Evolutionary conservation across 495 filamentous ascomycete genomes (phyloP).

Genomic region (Tuber borchii): DNA sequence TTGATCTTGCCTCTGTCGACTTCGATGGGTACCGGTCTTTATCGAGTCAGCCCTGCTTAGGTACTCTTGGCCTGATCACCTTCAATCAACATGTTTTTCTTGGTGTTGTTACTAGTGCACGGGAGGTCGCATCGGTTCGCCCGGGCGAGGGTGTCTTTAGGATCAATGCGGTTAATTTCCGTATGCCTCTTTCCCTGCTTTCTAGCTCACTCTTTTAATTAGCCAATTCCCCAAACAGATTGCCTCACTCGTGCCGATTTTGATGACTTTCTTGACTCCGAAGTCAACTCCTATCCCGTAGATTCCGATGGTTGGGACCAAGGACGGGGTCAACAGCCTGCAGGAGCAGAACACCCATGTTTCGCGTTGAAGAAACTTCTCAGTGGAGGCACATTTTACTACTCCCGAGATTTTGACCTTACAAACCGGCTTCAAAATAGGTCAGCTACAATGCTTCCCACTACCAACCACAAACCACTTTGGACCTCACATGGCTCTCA

Average conservation of each 20-base stretch:
- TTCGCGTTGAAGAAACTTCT: conserved; percentile 82
- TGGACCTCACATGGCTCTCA: not conserved
- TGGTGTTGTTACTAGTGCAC: conserved; percentile 75
- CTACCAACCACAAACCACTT: not conserved
- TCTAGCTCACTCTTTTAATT: not conserved
- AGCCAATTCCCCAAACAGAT: conserved; percentile 46
- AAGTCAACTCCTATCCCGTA: conserved; percentile 51
- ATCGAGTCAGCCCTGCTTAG: conserved; percentile 67
- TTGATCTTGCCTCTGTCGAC: conserved; percentile 55
- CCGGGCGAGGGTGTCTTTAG: conserved; percentile 82
- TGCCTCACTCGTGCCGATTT: conserved; percentile 80
- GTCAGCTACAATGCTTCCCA: conserved; percentile 47
- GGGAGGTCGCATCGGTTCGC: conserved; percentile 69
- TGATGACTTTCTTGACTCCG: conserved; percentile 60
- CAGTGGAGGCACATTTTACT: conserved; percentile 94
- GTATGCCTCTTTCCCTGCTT: conserved; percentile 45
- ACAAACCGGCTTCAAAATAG: conserved; percentile 90
- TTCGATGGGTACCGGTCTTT: conserved; percentile 67
- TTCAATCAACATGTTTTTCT: conserved; percentile 81
- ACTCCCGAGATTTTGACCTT: conserved; percentile 92
- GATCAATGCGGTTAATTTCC: conserved; percentile 83
- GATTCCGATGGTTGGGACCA: conserved; percentile 54
- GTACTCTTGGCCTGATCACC: conserved; percentile 84
- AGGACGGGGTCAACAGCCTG: conserved; percentile 57
- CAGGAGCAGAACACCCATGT: conserved; percentile 71